Evolutionary conservation across 495 filamentous ascomycete species (phyloP).

Genomic region (Amphirosellinia nigrospora): DNA sequence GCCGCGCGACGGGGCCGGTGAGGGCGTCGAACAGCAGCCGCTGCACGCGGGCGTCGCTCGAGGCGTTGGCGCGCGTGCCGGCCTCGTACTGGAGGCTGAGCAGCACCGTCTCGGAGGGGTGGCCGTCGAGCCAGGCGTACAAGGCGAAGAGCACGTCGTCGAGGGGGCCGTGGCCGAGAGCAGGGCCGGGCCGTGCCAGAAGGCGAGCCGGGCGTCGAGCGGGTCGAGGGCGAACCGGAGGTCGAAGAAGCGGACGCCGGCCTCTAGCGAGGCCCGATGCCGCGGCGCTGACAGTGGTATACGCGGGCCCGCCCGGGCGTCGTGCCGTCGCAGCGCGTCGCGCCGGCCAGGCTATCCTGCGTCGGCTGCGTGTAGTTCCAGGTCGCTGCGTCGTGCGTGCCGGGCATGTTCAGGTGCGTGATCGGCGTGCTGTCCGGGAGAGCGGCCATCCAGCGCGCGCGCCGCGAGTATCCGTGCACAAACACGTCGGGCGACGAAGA

Average conservation of each 20-base stretch:
- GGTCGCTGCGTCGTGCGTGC: conserved; percentile 60
- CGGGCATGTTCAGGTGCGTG: conserved; percentile 59
- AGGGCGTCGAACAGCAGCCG: conserved; percentile 70
- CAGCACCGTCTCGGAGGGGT: conserved; percentile 75
- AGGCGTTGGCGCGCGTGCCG: conserved; percentile 64
- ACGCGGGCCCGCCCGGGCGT: conserved; percentile 35
- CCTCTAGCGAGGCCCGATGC: conserved; percentile 48
- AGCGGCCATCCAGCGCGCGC: conserved; percentile 54
- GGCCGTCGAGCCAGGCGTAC: conserved; percentile 63
- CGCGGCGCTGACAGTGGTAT: conserved; percentile 52
- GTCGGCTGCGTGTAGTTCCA: conserved; percentile 60
- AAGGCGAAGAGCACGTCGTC: conserved; percentile 58
- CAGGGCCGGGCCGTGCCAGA: conserved; percentile 57
- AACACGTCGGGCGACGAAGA: background rate
- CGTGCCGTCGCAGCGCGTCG: conserved; percentile 49
- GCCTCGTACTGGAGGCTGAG: conserved; percentile 87
- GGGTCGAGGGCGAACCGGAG: conserved; percentile 56
- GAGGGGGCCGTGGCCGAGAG: conserved; percentile 52
- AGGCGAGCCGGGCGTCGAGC: conserved; percentile 51
- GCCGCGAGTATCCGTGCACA: conserved; percentile 16
- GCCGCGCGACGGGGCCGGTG: conserved; percentile 61
- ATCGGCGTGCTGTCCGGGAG: conserved; percentile 51
- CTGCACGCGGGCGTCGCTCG: conserved; percentile 55
- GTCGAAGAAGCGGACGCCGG: conserved; percentile 60
- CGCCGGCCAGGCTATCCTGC: conserved; percentile 43